Evolutionary conservation across 805 yeast genomes (phyloP).

Genomic region (Saturnispora mendoncae): DNA sequence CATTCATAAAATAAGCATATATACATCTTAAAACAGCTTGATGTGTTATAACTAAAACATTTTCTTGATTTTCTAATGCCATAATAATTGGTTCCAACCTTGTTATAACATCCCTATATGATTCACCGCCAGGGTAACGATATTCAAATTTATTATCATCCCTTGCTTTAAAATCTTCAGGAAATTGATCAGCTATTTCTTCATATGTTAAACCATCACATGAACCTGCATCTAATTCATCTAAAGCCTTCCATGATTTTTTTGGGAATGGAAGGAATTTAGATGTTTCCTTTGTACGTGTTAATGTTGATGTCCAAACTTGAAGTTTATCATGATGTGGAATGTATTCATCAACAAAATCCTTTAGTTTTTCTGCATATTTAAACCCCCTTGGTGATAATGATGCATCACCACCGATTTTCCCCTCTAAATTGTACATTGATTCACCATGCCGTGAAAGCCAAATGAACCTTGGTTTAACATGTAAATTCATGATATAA

Average conservation of each 20-base stretch:
- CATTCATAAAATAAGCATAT: constrained; percentile 97
- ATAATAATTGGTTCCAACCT: constrained; percentile 94
- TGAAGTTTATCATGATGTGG: constrained; percentile 62
- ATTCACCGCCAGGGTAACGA: constrained; percentile 95
- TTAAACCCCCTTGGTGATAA: constrained; percentile 75
- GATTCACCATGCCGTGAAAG: constrained; percentile 95
- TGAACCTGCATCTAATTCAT: constrained; percentile 94
- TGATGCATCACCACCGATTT: constrained; percentile 91
- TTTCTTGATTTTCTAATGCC: constrained; percentile 97
- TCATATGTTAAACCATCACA: constrained; percentile 97
- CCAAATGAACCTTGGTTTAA: constrained; percentile 88
- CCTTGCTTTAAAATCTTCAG: constrained; percentile 92
- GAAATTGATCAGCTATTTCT: constrained; percentile 74
- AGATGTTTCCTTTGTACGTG: constrained; percentile 89
- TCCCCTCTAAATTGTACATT: constrained; percentile 83
- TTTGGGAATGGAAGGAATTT: constrained; percentile 70
- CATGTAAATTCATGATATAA: constrained; percentile 91
- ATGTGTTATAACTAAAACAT: constrained; percentile 90
- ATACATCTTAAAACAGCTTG: constrained; percentile 96
- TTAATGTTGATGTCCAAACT: constrained; percentile 92
- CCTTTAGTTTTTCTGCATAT: constrained; percentile 77
- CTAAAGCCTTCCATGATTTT: constrained; percentile 92
- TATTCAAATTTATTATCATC: constrained; percentile 95
- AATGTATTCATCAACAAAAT: constrained; percentile 55
- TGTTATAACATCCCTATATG: constrained; percentile 90